phyloP scores from a whole-genome alignment of 345 rosid genomes.

The Euphorbia tirucalli region DNA sequence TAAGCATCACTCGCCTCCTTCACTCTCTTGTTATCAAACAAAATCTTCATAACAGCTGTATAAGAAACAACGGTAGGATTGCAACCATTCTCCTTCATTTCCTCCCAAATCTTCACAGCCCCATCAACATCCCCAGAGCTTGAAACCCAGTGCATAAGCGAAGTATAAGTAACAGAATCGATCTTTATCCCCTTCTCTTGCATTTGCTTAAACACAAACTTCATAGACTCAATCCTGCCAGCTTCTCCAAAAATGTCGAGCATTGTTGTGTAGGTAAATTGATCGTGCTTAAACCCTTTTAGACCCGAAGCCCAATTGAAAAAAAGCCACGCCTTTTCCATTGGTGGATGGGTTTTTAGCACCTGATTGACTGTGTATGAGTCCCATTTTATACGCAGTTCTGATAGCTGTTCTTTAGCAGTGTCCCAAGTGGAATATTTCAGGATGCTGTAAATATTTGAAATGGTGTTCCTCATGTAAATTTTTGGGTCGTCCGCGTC shows the following conservation, averaged over 20 bases:
- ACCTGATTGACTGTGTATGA: slow-evolving; percentile 72
- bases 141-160: slow-evolving; percentile 78
- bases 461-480: slow-evolving; percentile 53
- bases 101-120: slow-evolving; percentile 64
- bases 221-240: slow-evolving; percentile 67
- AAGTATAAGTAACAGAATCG: slow-evolving; percentile 75
- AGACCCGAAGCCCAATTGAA: slow-evolving; percentile 65
- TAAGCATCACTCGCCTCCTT: slow-evolving; percentile 64
- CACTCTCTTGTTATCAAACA: slow-evolving; percentile 54
- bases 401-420: slow-evolving; percentile 50
- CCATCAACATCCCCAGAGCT: slow-evolving; percentile 59
- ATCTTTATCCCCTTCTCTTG: slow-evolving; percentile 51
- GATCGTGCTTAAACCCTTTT: slow-evolving; percentile 74
- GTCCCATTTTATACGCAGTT: slow-evolving; percentile 63
- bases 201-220: slow-evolving; percentile 56
- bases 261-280: slow-evolving; percentile 88
- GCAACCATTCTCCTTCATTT: slow-evolving; percentile 56
- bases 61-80: slow-evolving; percentile 69
- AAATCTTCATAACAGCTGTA: slow-evolving; percentile 78
- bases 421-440: slow-evolving; percentile 77
- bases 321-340: slow-evolving; percentile 91
- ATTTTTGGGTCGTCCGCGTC: slow-evolving; percentile 24
- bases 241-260: slow-evolving; percentile 93
- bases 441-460: slow-evolving; percentile 58
- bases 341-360: slow-evolving; percentile 84